Evolutionary conservation across 2,329 filamentous ascomycete genomes (phyloP), one percentile per base, ranked within the genome.

Genomic region (Arthrobotrys conoides): DNA sequence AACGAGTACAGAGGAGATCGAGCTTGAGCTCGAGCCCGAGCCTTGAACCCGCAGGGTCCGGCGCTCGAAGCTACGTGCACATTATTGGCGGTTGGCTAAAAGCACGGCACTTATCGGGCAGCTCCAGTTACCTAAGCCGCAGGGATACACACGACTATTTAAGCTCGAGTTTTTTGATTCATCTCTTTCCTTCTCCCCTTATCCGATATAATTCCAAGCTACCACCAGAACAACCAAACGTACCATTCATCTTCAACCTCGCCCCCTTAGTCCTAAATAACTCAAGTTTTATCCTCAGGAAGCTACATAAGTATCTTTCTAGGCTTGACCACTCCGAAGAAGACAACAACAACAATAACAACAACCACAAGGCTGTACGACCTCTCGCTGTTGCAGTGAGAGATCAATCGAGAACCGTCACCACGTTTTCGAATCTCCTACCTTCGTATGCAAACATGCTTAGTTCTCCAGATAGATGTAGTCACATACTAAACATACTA

Each of bases 381-480:
- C 66, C 73, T 77, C 67, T 77, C 68, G 67, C 73, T 71, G n/a
- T 27, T 22, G 27, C 14, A 63, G 73, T 71, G 68, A 77, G 73
- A 77, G 73, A 77, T 77, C 73, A 44, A 66, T 68, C 44, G 49
- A 71, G 20, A 53, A 57, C 61, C 91, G 91, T 89, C 93, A 97
- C 93, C 87, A 97, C 93, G 94, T 97, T 97, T 91, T 95, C 94
- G 89, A 97, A 97, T 88, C 92, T 96, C 83, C 91, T 97, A 83
- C 96, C 96, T 90, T 97, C 94, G 94, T 97, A 89, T 86, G 93
- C 87, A 30, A 33, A 36, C 16, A 4, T 14, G 22, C 48, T 33
- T 20, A 27, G 30, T 38, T 64, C 24, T 55, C 46, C 36, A 59
- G 27, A 55, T 38, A 70, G 78, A 80, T 71, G 14, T 49, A 30